Percentiles rank a stretch among this genome's conserved stretches.
phyloP scores from a whole-genome alignment of 345 rosid species.

The Rhodamnia argentea region DNA sequence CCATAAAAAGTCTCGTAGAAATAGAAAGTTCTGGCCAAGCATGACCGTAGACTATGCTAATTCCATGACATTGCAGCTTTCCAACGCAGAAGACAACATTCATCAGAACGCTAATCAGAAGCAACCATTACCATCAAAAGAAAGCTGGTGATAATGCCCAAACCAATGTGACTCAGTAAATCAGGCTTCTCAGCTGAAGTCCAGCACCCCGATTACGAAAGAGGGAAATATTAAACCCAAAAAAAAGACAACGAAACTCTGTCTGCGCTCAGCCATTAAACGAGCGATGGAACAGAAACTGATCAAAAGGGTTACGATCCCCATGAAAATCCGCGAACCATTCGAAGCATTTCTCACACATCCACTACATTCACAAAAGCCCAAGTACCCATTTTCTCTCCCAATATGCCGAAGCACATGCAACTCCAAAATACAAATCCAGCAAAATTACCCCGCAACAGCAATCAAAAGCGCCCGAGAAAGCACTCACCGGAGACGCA shows the following conservation, averaged over 20 bases:
- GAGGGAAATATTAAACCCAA: neutral
- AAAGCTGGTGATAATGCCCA: neutral
- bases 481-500: slow-evolving; percentile 77
- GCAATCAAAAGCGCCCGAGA: neutral
- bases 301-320: neutral
- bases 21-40: neutral
- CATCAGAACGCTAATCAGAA: neutral
- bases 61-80: neutral
- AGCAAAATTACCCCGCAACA: neutral
- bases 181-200: neutral
- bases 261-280: neutral
- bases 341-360: neutral
- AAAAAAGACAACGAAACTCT: neutral
- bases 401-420: neutral
- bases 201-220: neutral
- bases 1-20: neutral
- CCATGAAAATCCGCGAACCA: neutral
- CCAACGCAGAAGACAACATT: neutral
- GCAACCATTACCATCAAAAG: neutral
- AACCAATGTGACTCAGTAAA: neutral
- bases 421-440: slow-evolving; percentile 1
- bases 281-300: neutral
- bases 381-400: neutral
- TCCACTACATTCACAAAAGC: neutral
- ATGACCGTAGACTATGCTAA: neutral